These are phyloP conservation scores for Peziza echinospora DNA, from an alignment of 495 filamentous ascomycete species.

Conservation along the genomic window DNA sequence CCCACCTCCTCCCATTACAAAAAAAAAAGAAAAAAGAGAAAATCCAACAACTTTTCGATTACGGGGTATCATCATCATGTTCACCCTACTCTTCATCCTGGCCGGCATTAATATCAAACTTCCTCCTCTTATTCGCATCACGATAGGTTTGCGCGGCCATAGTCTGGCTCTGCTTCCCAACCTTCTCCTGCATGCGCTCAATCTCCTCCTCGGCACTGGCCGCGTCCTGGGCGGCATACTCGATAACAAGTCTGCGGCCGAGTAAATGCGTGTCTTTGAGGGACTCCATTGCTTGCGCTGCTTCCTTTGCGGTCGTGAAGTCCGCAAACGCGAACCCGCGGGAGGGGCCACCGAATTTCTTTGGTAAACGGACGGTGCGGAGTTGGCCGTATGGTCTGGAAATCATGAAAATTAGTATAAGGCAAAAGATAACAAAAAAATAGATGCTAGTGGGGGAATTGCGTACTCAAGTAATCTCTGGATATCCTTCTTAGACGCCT, in stretches of 20 bases:
- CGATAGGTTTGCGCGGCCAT: slow-evolving; percentile 73
- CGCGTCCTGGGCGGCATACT: slow-evolving; percentile 68
- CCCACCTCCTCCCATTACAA: no score
- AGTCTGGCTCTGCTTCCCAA: slow-evolving; percentile 64
- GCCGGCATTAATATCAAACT: slow-evolving; percentile 59
- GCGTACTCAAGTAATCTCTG: slow-evolving; percentile 46
- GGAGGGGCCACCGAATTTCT: slow-evolving; percentile 71
- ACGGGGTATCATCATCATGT: no score
- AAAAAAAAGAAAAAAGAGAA: no score
- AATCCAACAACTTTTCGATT: no score
- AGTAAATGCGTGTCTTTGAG: slow-evolving; percentile 84
- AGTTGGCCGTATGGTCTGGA: slow-evolving; percentile 58
- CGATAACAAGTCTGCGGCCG: slow-evolving; percentile 66
- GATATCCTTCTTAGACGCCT: slow-evolving; percentile 80
- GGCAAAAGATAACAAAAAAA: not conserved
- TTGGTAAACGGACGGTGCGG: slow-evolving; percentile 74
- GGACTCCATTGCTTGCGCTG: slow-evolving; percentile 76
- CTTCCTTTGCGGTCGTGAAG: slow-evolving; percentile 78
- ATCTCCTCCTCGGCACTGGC: slow-evolving; percentile 90
- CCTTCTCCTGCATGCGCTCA: slow-evolving; percentile 85
- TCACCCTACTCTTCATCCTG: slow-evolving; percentile 35
- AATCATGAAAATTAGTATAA: not conserved
- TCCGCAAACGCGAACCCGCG: slow-evolving; percentile 95
- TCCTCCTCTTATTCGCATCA: slow-evolving; percentile 51
- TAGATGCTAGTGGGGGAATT: not conserved